Evolutionary conservation across 305 asterid genomes (phyloP), one percentile per base, ranked within the genome.

Genomic region (Solanum hybrid): DNA sequence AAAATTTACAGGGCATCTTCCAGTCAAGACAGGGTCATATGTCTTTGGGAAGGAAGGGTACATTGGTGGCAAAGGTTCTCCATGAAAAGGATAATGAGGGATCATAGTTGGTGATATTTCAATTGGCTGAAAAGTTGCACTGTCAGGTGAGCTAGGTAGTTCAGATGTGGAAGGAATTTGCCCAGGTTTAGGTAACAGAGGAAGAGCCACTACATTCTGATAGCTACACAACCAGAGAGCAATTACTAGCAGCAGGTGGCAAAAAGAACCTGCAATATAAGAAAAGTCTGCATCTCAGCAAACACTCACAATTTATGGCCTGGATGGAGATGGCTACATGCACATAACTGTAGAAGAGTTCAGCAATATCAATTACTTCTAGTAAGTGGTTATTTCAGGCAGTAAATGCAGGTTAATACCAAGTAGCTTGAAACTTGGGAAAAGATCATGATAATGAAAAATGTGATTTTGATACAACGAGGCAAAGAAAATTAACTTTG

Each of bases 1-100:
- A 90, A 97, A 97, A 89, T 95, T 94, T 90, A 96, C 96, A 80
- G 95, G 99, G 93, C 99, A 97, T 90, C 99, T 92, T 88, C 99
- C 99, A 22, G 98, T 97, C 92, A 97, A 93, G 90, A 95, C 93
- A 10, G 99, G 99, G 66, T 94, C 96, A 27, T 95, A 96, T 56
- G 98, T 96, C 38, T 90, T 93, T 51, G 99, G 99, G 89, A 90
- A 91, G 89, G 96, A 92, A 40, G 99, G 99, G 87, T 96, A 95
- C 98, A 97, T 95, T 32, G 99, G 99, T n/a, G 99, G 97, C 90
- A 96, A 88, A 86, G 98, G 82, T 76, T 93, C 94, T 86, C 90
- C 95, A 6, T 98, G 97, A 84, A 93, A 92, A 66, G 98, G 95
- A 90, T 91, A 89, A 69, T 95, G 96, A 14, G 98, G 99, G 88